phyloP scores from a whole-genome alignment of 2,329 filamentous ascomycete species.

The Ophiostoma angusticollis region DNA sequence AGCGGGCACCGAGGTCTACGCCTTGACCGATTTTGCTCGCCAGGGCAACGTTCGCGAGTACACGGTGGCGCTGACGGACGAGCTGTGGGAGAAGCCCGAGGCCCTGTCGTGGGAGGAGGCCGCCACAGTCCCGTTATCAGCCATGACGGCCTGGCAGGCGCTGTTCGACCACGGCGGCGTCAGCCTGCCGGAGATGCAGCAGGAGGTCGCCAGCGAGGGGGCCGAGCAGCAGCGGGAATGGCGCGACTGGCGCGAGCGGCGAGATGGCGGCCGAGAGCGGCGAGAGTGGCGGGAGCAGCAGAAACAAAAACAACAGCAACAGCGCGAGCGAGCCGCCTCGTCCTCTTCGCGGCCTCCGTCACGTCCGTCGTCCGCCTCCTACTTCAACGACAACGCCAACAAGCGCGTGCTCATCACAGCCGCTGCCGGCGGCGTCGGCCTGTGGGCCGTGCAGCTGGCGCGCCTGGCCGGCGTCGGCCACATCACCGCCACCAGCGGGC shows the following conservation, averaged over 20 bases:
- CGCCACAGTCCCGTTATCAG: conserved; percentile 16
- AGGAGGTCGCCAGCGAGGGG: too few relatives aligned
- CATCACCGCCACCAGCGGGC: conserved; percentile 12
- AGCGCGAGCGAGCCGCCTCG: not conserved
- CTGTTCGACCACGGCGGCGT: conserved; percentile 15
- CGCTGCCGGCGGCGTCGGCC: conserved; percentile 14
- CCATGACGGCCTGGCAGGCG: conserved; percentile 16
- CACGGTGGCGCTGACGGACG: conserved; percentile 10
- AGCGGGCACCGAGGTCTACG: conserved; percentile 20
- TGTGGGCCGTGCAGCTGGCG: conserved; percentile 18
- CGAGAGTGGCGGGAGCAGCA: too few relatives aligned
- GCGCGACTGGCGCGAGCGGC: too few relatives aligned
- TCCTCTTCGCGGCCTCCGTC: not conserved
- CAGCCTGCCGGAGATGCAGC: conserved; percentile 1
- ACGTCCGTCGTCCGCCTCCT: not conserved
- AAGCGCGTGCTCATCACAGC: conserved; percentile 17
- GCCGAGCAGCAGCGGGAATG: too few relatives aligned
- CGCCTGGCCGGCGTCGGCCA: conserved; percentile 14
- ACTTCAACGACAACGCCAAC: conserved; percentile 6
- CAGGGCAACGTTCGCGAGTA: conserved; percentile 15
- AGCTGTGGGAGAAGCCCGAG: conserved; percentile 15
- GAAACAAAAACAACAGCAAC: not conserved
- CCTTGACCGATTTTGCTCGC: conserved; percentile 15
- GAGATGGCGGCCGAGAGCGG: too few relatives aligned
- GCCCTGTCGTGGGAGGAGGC: conserved; percentile 16